Evolutionary conservation across 2,329 filamentous ascomycete genomes (phyloP).

Genomic region (Monosporascus sp.): DNA sequence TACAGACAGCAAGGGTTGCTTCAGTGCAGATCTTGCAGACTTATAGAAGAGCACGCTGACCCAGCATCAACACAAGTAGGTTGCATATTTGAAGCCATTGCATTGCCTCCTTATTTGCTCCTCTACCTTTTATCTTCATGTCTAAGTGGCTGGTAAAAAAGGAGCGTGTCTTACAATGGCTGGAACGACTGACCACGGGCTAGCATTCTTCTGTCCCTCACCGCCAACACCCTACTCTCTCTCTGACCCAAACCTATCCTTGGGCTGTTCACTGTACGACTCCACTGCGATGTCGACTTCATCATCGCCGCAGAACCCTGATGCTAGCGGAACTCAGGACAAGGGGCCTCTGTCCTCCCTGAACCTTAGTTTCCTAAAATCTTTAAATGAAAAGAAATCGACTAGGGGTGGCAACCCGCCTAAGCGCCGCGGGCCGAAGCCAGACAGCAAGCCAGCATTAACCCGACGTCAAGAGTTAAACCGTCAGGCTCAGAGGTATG

Average conservation of each 20-base stretch:
- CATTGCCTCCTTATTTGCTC: not conserved
- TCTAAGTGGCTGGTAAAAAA: not conserved
- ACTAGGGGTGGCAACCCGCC: constrained; percentile 83
- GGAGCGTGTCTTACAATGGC: constrained; percentile 9
- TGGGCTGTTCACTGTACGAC: constrained; percentile 27
- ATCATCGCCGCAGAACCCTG: constrained; percentile 32
- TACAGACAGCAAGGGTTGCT: not conserved
- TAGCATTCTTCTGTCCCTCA: constrained; percentile 32
- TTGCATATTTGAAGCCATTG: not conserved
- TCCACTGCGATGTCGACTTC: constrained; percentile 42
- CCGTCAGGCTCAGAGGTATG: constrained; percentile 87
- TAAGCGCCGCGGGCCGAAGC: constrained; percentile 90
- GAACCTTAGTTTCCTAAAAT: constrained; percentile 62
- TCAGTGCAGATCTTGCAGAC: not conserved
- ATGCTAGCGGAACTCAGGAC: constrained; percentile 14
- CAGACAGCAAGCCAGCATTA: constrained; percentile 90
- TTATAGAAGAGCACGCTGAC: not conserved
- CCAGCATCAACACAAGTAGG: not conserved
- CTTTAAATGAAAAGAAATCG: constrained; percentile 65
- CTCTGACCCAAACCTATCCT: constrained; percentile 24
- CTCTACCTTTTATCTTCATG: not conserved
- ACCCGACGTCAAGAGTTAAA: constrained; percentile 92
- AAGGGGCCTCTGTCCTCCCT: constrained; percentile 38
- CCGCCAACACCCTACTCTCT: constrained; percentile 30
- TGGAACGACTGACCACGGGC: constrained; percentile 31